Evolutionary conservation across 2,329 filamentous ascomycete genomes (phyloP), one percentile per base, ranked within the genome.

Genomic region (Aspergillus ruber): DNA sequence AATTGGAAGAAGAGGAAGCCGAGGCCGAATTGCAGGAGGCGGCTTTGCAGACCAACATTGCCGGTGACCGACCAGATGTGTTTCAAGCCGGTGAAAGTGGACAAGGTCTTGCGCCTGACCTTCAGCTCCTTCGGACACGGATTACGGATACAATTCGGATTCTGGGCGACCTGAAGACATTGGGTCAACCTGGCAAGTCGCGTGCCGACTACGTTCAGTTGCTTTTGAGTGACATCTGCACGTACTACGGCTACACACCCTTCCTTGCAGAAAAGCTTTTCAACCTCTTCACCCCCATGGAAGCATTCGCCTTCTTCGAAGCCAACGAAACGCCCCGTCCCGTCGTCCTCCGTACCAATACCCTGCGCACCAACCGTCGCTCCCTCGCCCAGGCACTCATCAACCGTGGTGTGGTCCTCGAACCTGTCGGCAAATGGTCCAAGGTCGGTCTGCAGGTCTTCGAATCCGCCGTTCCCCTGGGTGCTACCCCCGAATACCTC

Each of bases 241-340:
- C 86, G 47, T 98, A 98, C 77, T 98, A 98, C 66, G 90, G 91
- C 50, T 98, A 98, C 75, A 94, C 88, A 3, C 82, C 86, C 33
- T 97, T 86, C 72, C 79, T 98, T n/a, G 93, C 90, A 4, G 88
- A 95, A 71, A 98, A 97, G 77, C 83, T 98, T 13, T 90, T 90
- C 74, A 85, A 86, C 63, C 82, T 98, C 6, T 97, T 98, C 73
- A 83, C 90, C 1, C 88, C 93, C 0, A 84, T 86, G 59, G 93
- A 98, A 73, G 93, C 93, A 0, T 94, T 97, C 59, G 90, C 90
- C 46, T 98, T 98, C 73, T 97, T 98, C 74, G 93, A 98, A 73
- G 91, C 91, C 60, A 98, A 98, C 82, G 93, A 98, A 73, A 90
- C 88, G 23, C 83, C 90, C 12, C 83, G 93, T 44, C 93, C 93